Base-by-base conservation (phyloP, 768 basidiomycete genomes). In the Boletus edulis region DNA sequence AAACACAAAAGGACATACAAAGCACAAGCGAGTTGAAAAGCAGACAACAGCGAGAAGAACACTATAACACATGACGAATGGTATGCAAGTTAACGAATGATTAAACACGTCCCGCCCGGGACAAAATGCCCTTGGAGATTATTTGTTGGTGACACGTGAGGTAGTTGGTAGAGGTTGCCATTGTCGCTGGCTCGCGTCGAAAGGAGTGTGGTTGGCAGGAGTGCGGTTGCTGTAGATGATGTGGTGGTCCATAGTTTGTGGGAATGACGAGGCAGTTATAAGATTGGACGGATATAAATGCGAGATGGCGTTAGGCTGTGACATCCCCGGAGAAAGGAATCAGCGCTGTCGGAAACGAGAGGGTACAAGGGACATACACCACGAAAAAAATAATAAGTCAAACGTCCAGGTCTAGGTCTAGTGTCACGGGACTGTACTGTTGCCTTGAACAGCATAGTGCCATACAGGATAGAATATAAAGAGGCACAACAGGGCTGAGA, bases 401-500 rank as follows among this genome's bases (percentile, higher is more conserved):
- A 48, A 20, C 24, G 20, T 39, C 41, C 49, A 15, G 9, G 40
- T 40, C 22, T 34, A 41, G 11, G 41, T 29, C 12, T n/a, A 7
- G 22, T n/a, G 27, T 65, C 55, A 66, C 34, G 27, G 32, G n/a
- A 48, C 27, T n/a, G 35, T 35, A 6, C 18, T 27, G n/a, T 64
- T 24, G 1, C 22, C 42, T n/a, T 52, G 39, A 4, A 56, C 14
- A 10, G 40, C 3, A 27, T 49, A 63, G 55, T 61, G 74, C 61
- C 84, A 66, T 61, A 96, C 81, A 4, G 95, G 94, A 67, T 91
- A 95, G 40, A 85, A 83, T 48, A 91, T 82, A 70, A 96, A 97
- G 9, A 97, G 80, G 37, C 72, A 71, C 51, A 97, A 70, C 55
- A 97, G 72, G 5, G 76, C 81, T 27, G 71, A 22, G 15, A 90